Evolutionary conservation across 2,329 filamentous ascomycete species (phyloP), one percentile per base, ranked within the genome.

Genomic region (Diplodia corticola): DNA sequence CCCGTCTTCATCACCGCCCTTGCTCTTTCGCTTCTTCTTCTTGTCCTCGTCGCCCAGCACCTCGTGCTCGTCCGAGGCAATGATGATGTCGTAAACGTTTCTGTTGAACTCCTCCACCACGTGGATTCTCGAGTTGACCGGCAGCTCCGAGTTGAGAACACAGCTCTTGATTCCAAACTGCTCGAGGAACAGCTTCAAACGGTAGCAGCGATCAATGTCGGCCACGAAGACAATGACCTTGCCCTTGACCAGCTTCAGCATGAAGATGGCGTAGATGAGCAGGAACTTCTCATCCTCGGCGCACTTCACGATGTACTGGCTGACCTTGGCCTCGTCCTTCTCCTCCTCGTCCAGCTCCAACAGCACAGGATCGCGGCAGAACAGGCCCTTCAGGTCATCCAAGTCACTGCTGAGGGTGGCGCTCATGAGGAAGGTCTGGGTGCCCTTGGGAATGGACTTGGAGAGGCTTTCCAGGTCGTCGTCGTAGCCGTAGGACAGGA

Each of bases 281-380:
- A 99, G 81, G 74, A 98, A 99, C 76, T 99, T 99, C 73, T 98
- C 95, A 70, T 98, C 94, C 79, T 99, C 95, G n/a, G 87, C 92
- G 71, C 93, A 96, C 85, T 89, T 92, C 70, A 97, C 91, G 33
- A 93, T 88, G 74, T 93, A 97, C 80, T 98, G 95, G 64, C 88
- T 91, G 30, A 98, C 85, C 4, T 88, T 89, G 68, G 90, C 87
- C 22, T 89, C 88, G 70, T 92, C 89, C 24, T 89, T 88, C 70
- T 96, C 91, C 60, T 89, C 86, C 70, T 96, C 92, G 69, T 95
- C 91, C 20, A 99, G 80, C 74, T 96, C 90, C 70, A 99, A 80
- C 50, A 95, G 79, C 1, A 87, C 89, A 0, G 94, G 93, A 72
- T 91, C 88, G 51, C 89, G 86, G 76, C 92, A 95, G 78, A 99